Evolutionary conservation across 1,139 yeast genomes (phyloP), one percentile per base, ranked within the genome.

Genomic region (Arxiozyma slooffiae): DNA sequence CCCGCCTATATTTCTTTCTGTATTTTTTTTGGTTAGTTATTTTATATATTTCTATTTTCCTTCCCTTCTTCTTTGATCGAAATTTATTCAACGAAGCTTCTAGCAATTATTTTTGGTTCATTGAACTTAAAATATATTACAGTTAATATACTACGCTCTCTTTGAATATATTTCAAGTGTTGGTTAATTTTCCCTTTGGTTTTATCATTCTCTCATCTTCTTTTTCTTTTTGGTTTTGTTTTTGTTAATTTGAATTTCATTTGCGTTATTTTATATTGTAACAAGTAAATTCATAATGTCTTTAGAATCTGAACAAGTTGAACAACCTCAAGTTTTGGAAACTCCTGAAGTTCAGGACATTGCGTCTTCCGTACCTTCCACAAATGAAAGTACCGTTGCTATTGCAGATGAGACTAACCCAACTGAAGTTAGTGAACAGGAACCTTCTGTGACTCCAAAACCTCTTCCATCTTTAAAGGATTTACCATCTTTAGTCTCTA

Each of bases 401-500:
- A 22, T 30, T 9, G 39, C 21, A n/a, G 41, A 37, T 38, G 47
- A 37, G 18, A 44, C 47, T 17, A 38, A 44, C 20, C 20, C 36
- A 18, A 44, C 47, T 17, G 47, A 44, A 8, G 24, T 38, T 11
- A 44, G 46, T 37, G 46, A 44, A 16, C 16, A n/a, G 11, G 46
- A 44, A 38, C 18, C 40, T 23, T 44, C 46, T 38, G 46, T 17
- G 16, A 37, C 46, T 23, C 46, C 46, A n/a, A 37, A 68, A 22
- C 69, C 71, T 34, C 58, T 71, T 39, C 72, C 64, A 44, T 64
- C 62, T 60, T 64, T 62, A 80, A 81, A 66, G 67, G 85, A 86
- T 9, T 84, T 85, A 67, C 95, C 95, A 11, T 76, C 87, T 34
- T 75, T 87, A 58, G 90, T 89, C 44, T 78, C 79, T 26, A 53